A percentile compares a stretch with the other conserved stretches of the same genome.
Evolutionary conservation across 129 eudicot species (phyloP).

Genomic region (Flaveria ramosissima): DNA sequence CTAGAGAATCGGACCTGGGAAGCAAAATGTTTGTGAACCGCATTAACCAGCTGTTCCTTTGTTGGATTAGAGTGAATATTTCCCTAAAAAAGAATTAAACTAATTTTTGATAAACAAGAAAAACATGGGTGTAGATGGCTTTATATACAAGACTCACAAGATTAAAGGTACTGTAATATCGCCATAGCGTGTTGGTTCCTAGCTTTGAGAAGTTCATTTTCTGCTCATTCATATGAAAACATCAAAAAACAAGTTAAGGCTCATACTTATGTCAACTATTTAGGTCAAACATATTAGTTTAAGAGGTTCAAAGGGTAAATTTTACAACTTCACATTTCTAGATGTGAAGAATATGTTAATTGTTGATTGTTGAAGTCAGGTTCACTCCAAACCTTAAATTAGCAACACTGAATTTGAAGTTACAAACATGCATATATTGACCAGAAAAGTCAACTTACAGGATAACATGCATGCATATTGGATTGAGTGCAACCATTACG

Average conservation of each 20-base stretch:
- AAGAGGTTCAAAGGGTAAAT: background rate
- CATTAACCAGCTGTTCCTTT: constrained; percentile 71
- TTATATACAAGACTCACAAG: constrained; percentile 50
- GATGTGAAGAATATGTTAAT: background rate
- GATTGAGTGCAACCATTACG: constrained; percentile 54
- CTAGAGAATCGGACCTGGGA: constrained; percentile 60
- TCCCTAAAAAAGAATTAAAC: constrained; percentile 40
- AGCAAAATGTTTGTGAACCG: constrained; percentile 87
- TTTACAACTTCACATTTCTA: background rate
- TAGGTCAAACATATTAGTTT: background rate
- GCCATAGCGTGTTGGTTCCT: constrained; percentile 81
- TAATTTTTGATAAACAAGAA: background rate
- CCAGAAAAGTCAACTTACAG: constrained; percentile 52
- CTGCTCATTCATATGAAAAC: constrained; percentile 40
- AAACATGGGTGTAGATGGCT: background rate
- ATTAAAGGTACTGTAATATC: constrained; percentile 79
- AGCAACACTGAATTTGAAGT: constrained; percentile 1
- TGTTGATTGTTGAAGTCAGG: background rate
- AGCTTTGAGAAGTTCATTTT: constrained; percentile 83
- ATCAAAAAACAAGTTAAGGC: constrained; percentile 1
- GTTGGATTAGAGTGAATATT: constrained; percentile 58
- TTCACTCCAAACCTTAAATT: background rate
- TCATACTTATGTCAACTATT: background rate
- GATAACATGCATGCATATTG: constrained; percentile 44
- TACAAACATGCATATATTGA: constrained; percentile 16